A percentile compares a stretch with the other conserved stretches of the same genome.
Evolutionary conservation across 371 early-diverging fungal species (phyloP).

Genomic region (Rhizopus delemar): DNA sequence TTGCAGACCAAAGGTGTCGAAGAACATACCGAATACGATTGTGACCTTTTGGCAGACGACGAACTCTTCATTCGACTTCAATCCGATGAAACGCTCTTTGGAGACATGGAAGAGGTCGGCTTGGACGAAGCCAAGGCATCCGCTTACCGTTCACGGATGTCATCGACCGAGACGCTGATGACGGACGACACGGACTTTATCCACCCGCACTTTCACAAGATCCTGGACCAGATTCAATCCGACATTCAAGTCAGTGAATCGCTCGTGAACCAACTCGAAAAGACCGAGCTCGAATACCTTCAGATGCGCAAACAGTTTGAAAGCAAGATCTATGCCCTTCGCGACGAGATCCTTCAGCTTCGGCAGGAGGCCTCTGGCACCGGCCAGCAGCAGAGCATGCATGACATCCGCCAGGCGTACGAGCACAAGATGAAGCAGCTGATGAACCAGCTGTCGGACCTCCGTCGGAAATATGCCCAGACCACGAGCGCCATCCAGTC

Average conservation of each 20-base stretch:
- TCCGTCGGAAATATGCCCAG: slow-evolving; percentile 60
- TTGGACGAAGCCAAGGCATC: neutral
- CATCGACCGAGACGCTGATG: slow-evolving; percentile 16
- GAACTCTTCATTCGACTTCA: slow-evolving; percentile 26
- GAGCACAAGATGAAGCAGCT: slow-evolving; percentile 71
- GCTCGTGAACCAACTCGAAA: slow-evolving; percentile 56
- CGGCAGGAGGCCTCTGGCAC: neutral
- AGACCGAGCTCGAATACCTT: slow-evolving; percentile 54
- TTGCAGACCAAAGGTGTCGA: slow-evolving; percentile 17
- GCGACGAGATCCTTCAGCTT: slow-evolving; percentile 48
- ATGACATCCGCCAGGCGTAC: slow-evolving; percentile 47
- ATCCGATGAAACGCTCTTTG: slow-evolving; percentile 27
- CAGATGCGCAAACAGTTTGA: slow-evolving; percentile 69
- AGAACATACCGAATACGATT: slow-evolving; percentile 12
- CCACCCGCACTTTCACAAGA: slow-evolving; percentile 40
- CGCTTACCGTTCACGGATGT: slow-evolving; percentile 14
- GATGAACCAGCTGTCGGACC: slow-evolving; percentile 63
- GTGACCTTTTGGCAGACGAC: slow-evolving; percentile 28
- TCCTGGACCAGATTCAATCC: slow-evolving; percentile 62
- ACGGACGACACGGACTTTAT: slow-evolving; percentile 17
- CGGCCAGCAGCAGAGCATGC: slow-evolving; percentile 11
- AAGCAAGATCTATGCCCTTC: slow-evolving; percentile 59
- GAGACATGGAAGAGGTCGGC: slow-evolving; percentile 18
- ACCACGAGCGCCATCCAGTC: slow-evolving; percentile 56
- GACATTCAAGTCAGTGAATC: slow-evolving; percentile 70